Base-by-base conservation (phyloP, 768 basidiomycete species). In the Agaricus blazei region DNA sequence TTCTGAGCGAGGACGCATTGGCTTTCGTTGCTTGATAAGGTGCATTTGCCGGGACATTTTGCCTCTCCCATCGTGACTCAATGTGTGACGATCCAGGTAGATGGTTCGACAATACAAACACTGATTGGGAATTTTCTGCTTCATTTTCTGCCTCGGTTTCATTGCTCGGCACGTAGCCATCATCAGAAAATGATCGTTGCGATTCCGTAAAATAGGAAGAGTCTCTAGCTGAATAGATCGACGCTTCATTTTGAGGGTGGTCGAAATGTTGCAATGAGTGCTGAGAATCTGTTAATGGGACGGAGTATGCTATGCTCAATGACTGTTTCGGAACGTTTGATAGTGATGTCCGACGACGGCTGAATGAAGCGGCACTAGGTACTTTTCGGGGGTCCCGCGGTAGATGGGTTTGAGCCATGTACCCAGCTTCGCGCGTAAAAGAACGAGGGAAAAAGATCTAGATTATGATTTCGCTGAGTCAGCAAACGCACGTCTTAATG, bases 391-490 rank as follows among this genome's bases (percentile, higher is more conserved):
- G 54, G 34, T 52, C 61, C 29, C 65, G 58, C 26, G 63, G 64
- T 12, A 70, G 60, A 45, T 64, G 56, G 15, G 70, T 58, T 48
- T 77, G 79, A 24, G 77, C 73, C 54, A 70, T 75, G 70, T 87
- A 86, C 2, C 85, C 87, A 4, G 78, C 71, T 68, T 88, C 87
- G 27, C 72, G 74, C 3, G 79, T 78, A 52, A 88, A 75, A 2
- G 87, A 87, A 44, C 87, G 86, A 36, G 88, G 88, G 72, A 90
- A 90, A 71, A 90, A 90, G 42, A 90, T 79, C 87, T 88, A 42
- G 46, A 34, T 15, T 47, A 8, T 15, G 46, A 47, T 9, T 44
- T 29, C 29, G 9, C 45, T 48, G 7, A 56, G 27, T 38, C 37
- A n/a, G 23, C 37, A 44, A 26, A n/a, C 14, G 29, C 48, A 28